A percentile compares a stretch with the other conserved stretches of the same genome.
Evolutionary conservation across 108 stramenopile genomes (phyloP).

Genomic region (Nannochloropsis oceanica): DNA sequence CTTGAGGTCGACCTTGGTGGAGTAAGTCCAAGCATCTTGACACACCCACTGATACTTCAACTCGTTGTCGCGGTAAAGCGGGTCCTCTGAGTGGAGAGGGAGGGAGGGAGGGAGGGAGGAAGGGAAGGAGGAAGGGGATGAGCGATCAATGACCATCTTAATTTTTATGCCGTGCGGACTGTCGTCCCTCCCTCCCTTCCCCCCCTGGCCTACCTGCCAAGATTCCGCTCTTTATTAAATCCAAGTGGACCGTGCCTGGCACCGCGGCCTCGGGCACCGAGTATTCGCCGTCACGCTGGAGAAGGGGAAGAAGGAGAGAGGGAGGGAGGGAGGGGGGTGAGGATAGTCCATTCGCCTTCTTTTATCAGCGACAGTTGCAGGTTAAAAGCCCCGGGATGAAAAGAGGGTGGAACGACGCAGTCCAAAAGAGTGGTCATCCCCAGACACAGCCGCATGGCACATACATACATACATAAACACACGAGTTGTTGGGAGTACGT

Average conservation of each 20-base stretch:
- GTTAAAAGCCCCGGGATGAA: no score
- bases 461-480: no score
- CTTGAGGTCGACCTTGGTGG: not conserved
- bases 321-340: not conserved
- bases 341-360: not conserved
- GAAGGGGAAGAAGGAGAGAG: not conserved
- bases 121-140: not conserved
- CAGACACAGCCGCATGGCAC: no score
- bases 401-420: no score
- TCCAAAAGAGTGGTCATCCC: no score
- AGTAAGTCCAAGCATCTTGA: not conserved
- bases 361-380: no score
- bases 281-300: not conserved
- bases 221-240: not conserved
- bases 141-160: not conserved
- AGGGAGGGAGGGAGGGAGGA: not conserved
- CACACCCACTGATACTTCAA: constrained; percentile 9
- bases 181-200: not conserved
- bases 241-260: not conserved
- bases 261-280: not conserved
- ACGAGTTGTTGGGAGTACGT: not conserved
- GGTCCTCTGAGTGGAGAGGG: not conserved
- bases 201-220: not conserved
- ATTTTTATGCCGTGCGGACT: not conserved
- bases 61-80: constrained; percentile 17